Evolutionary conservation across 345 rosid genomes (phyloP), one percentile per base, ranked within the genome.

Genomic region (Cardiospermum halicacabum): DNA sequence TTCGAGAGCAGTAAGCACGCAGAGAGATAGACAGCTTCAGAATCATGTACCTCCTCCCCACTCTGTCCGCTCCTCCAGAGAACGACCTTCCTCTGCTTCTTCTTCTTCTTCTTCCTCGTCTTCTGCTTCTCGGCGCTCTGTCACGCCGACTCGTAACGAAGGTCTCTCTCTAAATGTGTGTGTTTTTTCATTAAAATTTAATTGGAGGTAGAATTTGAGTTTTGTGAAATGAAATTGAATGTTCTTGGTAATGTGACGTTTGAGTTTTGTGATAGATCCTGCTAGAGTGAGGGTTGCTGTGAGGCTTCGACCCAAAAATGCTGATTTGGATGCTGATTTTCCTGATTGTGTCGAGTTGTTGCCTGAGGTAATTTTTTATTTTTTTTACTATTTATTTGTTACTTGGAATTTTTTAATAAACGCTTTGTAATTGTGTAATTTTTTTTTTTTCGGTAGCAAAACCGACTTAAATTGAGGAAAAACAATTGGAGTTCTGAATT

Each of bases 401-500:
- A n/a, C n/a, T n/a, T n/a, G n/a, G n/a, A n/a, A n/a, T n/a, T n/a
- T n/a, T n/a, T n/a, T n/a, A 53, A 31, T 25, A 57, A 30, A 50
- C 42, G 10, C 13, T 64, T 65, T 43, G n/a, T 47, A 18, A 5
- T n/a, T n/a, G n/a, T n/a, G n/a, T n/a, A n/a, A 47, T 47, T 5
- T 47, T 18, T 11, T 10, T 19, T 25, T 18, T 40, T 7, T 36
- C 2, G 77, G 80, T 77, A 93, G 98, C 68, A 89, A 68, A 93
- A 87, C 72, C 70, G 90, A 77, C 79, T 93, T 53, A 93, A 84
- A 77, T 71, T 93, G 80, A 83, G 82, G 40, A 89, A 90, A 76
- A 88, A 89, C 82, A 89, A 88, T 71, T 93, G 97, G 98, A 88
- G 69, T 53, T 81, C 92, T 64, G 98, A 89, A 72, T 83, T 96